These are phyloP conservation scores for Fusarium oligoseptatum DNA, from an alignment of 2,329 filamentous ascomycete genomes.

Conservation along the genomic window DNA sequence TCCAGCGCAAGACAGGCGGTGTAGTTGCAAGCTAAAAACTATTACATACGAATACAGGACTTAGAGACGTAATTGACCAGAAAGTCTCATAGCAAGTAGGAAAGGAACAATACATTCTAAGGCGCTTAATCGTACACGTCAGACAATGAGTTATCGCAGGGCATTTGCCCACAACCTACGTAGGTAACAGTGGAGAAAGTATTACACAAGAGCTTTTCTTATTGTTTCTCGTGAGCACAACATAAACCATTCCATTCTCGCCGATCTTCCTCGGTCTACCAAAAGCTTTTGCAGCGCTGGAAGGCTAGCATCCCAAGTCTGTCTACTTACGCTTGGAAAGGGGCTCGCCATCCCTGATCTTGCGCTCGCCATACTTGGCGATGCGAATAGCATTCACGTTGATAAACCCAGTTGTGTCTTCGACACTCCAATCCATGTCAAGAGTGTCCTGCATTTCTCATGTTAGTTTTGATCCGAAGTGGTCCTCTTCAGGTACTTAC, in stretches of 20 bases:
- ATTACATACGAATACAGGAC: too few species aligned
- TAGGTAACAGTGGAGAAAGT: conserved; percentile 2
- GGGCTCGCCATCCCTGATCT: conserved; percentile 14
- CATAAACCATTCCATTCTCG: conserved; percentile 6
- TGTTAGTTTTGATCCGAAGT: conserved; percentile 12
- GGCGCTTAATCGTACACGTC: neutral
- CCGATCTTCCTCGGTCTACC: conserved; percentile 2
- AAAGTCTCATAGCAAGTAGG: too few species aligned
- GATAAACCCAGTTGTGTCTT: conserved; percentile 9
- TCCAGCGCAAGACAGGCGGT: too few species aligned
- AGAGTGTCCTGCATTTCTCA: conserved; percentile 13
- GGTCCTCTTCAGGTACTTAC: conserved; percentile 7
- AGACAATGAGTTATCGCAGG: neutral
- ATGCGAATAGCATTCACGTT: conserved; percentile 5
- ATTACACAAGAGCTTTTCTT: conserved; percentile 9
- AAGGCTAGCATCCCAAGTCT: conserved; percentile 8
- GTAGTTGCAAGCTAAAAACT: too few species aligned
- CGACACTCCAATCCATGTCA: conserved; percentile 11
- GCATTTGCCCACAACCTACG: conserved; percentile 6
- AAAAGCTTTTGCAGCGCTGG: conserved; percentile 2
- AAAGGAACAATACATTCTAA: too few species aligned
- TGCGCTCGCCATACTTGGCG: conserved; percentile 12
- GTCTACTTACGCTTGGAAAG: conserved; percentile 14
- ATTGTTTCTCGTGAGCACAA: conserved; percentile 7
- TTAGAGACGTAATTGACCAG: too few species aligned